Evolutionary conservation across 108 stramenopile species (phyloP).

Genomic region (Parmales sp.): DNA sequence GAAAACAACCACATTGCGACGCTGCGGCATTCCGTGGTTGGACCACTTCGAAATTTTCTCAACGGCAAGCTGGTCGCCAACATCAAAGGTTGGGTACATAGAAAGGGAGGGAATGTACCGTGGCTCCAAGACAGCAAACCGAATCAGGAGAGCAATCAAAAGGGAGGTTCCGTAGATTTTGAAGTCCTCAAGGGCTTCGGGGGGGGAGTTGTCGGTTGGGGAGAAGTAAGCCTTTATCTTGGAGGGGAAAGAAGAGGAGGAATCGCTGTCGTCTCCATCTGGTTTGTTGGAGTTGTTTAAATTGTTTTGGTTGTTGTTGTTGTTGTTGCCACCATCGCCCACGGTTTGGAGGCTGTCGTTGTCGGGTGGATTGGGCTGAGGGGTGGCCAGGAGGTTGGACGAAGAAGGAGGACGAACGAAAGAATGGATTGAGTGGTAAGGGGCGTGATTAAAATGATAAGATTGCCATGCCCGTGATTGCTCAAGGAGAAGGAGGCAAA

Average conservation of each 20-base stretch:
- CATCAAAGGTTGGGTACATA: constrained; percentile 94
- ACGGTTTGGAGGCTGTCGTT: too few species aligned
- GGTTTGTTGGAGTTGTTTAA: constrained; percentile 10
- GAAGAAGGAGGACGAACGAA: too few species aligned
- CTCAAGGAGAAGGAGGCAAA: too few species aligned
- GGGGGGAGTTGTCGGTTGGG: constrained; percentile 7
- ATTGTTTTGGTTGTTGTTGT: not conserved
- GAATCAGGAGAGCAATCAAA: constrained; percentile 50
- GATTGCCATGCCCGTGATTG: too few species aligned
- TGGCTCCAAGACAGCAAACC: constrained; percentile 78
- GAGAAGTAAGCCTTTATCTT: not conserved
- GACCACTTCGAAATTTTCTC: constrained; percentile 91
- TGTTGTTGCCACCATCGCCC: constrained; percentile 2
- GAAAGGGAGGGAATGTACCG: constrained; percentile 82
- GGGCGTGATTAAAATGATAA: too few species aligned
- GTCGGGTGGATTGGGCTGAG: too few species aligned
- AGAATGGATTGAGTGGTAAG: too few species aligned
- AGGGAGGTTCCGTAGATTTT: constrained; percentile 66
- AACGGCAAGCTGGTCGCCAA: constrained; percentile 90
- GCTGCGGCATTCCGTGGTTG: constrained; percentile 62
- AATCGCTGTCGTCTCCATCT: not conserved
- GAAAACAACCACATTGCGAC: constrained; percentile 92
- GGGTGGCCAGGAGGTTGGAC: too few species aligned
- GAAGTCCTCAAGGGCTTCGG: constrained; percentile 62
- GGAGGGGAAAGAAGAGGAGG: not conserved